Evolutionary conservation across 2,329 filamentous ascomycete genomes (phyloP).

Genomic region (Diatrype stigma): DNA sequence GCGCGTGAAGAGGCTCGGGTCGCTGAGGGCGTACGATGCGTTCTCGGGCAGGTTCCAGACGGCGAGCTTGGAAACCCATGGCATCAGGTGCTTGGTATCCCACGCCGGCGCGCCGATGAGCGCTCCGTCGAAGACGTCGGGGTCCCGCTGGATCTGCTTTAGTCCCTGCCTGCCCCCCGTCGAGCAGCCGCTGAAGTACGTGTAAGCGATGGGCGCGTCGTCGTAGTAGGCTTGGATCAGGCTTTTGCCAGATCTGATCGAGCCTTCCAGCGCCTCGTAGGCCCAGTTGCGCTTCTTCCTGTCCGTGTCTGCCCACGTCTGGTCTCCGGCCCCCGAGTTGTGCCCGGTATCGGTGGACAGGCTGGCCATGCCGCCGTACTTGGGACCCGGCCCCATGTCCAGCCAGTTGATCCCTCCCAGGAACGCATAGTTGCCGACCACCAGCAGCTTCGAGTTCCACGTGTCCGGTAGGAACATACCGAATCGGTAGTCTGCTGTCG

Average conservation of each 20-base stretch:
- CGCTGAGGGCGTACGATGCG: slow-evolving; percentile 36
- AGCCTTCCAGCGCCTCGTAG: slow-evolving; percentile 35
- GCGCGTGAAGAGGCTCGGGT: slow-evolving; percentile 32
- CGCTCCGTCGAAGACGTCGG: slow-evolving; percentile 49
- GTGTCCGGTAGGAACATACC: slow-evolving; percentile 25
- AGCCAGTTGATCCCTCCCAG: slow-evolving; percentile 29
- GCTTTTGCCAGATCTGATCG: slow-evolving; percentile 38
- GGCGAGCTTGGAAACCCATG: slow-evolving; percentile 34
- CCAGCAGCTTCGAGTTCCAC: slow-evolving; percentile 24
- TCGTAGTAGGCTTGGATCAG: slow-evolving; percentile 42
- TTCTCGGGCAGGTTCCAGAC: slow-evolving; percentile 39
- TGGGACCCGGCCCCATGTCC: slow-evolving; percentile 18
- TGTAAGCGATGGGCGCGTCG: slow-evolving; percentile 32
- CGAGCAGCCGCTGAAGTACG: slow-evolving; percentile 49
- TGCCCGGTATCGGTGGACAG: slow-evolving; percentile 34
- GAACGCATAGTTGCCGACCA: slow-evolving; percentile 22
- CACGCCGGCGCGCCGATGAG: slow-evolving; percentile 42
- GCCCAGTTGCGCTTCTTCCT: slow-evolving; percentile 29
- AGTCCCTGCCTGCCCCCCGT: slow-evolving; percentile 52
- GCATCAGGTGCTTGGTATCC: slow-evolving; percentile 42
- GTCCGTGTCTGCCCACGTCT: slow-evolving; percentile 29
- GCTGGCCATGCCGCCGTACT: slow-evolving; percentile 28
- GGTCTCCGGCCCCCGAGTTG: slow-evolving; percentile 20
- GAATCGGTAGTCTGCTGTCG: slow-evolving; percentile 23
- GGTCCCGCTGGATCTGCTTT: slow-evolving; percentile 42